Conservation (phyloP, 257 asterid species). For the Forsythia viridissima region DNA sequence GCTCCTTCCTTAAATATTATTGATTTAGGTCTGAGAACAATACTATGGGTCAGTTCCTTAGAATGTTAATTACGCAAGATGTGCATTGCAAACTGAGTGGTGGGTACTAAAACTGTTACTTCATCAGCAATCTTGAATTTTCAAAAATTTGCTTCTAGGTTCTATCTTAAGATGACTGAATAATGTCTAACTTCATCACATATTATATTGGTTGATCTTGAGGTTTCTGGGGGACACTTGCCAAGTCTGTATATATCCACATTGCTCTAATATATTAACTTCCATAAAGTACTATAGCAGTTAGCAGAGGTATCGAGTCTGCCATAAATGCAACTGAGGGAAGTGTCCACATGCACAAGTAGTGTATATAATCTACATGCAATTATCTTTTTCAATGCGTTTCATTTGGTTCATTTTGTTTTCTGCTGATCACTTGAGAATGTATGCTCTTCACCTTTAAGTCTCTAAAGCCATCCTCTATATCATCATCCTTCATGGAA, state of each 20-base stretch:
- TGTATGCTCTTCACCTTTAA: neutral
- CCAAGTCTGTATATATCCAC: neutral
- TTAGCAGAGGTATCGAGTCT: neutral
- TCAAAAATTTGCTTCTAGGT: neutral
- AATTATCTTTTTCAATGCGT: neutral
- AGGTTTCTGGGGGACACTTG: neutral
- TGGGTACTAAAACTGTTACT: slow-evolving; percentile 3
- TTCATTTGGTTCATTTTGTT: slow-evolving; percentile 6
- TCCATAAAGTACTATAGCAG: neutral
- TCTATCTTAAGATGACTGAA: neutral
- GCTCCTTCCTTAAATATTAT: neutral
- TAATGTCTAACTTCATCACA: neutral
- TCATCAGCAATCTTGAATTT: neutral
- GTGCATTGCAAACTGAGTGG: neutral
- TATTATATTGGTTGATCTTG: neutral
- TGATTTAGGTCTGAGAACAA: neutral
- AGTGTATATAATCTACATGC: neutral
- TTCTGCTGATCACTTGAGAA: neutral
- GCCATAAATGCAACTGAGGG: slow-evolving; percentile 5
- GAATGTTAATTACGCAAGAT: neutral
- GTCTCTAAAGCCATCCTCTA: slow-evolving; percentile 5
- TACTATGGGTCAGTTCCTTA: neutral
- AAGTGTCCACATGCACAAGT: neutral
- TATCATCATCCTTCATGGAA: neutral
- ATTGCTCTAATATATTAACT: neutral